Percentiles rank a stretch among this genome's conserved stretches.
Evolutionary conservation across 1,284 basidiomycete genomes (phyloP).

Genomic region (Heterobasidion parviporum): DNA sequence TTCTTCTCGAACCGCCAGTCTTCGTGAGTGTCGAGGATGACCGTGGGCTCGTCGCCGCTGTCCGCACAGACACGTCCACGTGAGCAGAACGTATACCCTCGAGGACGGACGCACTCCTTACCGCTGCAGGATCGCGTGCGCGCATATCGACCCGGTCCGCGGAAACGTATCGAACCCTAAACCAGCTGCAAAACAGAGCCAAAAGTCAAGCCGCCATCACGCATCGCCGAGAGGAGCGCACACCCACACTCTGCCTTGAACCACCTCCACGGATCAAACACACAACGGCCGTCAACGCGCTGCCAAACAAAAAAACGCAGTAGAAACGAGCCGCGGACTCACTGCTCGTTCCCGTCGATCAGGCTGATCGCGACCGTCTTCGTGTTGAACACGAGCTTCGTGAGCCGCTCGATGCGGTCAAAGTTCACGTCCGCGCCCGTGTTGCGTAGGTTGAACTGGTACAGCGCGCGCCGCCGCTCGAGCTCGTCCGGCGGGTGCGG

Average conservation of each 20-base stretch:
- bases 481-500: constrained; percentile 78
- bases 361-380: constrained; percentile 80
- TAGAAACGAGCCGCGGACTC: constrained; percentile 10
- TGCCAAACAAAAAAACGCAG: not conserved
- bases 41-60: constrained; percentile 82
- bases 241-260: constrained; percentile 9
- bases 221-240: not conserved
- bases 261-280: constrained; percentile 10
- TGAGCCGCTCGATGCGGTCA: constrained; percentile 84
- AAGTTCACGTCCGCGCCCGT: constrained; percentile 85
- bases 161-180: constrained; percentile 44
- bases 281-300: not conserved
- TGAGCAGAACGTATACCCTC: too few relatives aligned
- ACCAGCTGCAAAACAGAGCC: constrained; percentile 39
- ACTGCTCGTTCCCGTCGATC: constrained; percentile 78
- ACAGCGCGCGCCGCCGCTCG: constrained; percentile 72
- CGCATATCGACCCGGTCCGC: constrained; percentile 71
- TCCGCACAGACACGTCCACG: not conserved
- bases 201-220: not conserved
- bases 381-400: constrained; percentile 89
- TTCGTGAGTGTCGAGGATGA: constrained; percentile 69
- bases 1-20: constrained; percentile 89
- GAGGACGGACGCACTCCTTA: constrained; percentile 22
- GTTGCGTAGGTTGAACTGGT: constrained; percentile 85
- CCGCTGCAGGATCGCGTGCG: constrained; percentile 79